Evolutionary conservation across 768 basidiomycete genomes (phyloP).

Genomic region (Termitomyces sp.): DNA sequence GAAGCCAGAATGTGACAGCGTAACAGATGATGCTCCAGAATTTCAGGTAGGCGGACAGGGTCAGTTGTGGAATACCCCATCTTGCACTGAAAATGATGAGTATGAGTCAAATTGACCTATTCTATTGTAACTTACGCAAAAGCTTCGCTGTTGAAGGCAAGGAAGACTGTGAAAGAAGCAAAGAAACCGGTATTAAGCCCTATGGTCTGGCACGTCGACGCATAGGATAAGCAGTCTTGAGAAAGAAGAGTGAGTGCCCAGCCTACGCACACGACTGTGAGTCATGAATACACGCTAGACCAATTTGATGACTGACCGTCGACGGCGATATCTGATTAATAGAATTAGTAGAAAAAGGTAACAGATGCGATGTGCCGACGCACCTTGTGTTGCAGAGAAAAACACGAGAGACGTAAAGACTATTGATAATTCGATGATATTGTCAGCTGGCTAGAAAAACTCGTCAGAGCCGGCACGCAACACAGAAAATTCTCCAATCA

Average conservation of each 20-base stretch:
- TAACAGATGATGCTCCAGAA: conserved; percentile 85
- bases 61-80: conserved; percentile 72
- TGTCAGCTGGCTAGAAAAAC: conserved; percentile 63
- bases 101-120: not conserved
- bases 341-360: conserved; percentile 6
- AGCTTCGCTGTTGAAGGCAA: conserved; percentile 92
- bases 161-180: conserved; percentile 93
- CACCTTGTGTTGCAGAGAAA: conserved; percentile 96
- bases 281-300: conserved; percentile 1
- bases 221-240: conserved; percentile 90
- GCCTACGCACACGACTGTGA: conserved; percentile 30
- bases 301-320: conserved; percentile 57
- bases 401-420: conserved; percentile 88
- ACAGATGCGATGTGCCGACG: conserved; percentile 10
- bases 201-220: conserved; percentile 97
- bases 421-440: conserved; percentile 72
- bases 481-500: conserved; percentile 26
- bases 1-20: conserved; percentile 81
- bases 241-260: conserved; percentile 86
- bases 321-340: conserved; percentile 84
- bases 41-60: conserved; percentile 73
- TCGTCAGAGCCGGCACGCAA: conserved; percentile 8
- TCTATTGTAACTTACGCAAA: conserved; percentile 57
- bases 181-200: conserved; percentile 96
- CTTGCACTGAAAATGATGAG: conserved; percentile 38